Evolutionary conservation across 2,329 filamentous ascomycete genomes (phyloP).

Genomic region (Aspergillus udagawae): DNA sequence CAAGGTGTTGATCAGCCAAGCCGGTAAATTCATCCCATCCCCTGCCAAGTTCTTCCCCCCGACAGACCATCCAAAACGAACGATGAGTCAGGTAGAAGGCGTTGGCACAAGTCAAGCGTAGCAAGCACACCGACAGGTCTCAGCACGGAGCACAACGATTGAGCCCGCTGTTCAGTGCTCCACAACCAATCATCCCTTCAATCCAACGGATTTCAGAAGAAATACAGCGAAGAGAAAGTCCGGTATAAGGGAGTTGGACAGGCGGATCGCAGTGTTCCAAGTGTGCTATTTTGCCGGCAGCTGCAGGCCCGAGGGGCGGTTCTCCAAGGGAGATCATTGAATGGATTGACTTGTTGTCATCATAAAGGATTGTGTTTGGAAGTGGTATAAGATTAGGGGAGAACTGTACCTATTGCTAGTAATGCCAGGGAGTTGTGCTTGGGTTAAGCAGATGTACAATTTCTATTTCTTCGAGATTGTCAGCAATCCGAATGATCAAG

Average conservation of each 20-base stretch:
- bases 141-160: constrained; percentile 18
- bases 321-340: constrained; percentile 49
- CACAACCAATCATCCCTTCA: constrained; percentile 44
- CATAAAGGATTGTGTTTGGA: constrained; percentile 36
- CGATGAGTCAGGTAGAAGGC: constrained; percentile 22
- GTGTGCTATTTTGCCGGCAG: constrained; percentile 12
- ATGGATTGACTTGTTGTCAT: constrained; percentile 63
- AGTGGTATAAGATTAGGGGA: constrained; percentile 4
- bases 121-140: constrained; percentile 18
- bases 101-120: constrained; percentile 35
- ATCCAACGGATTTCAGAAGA: constrained; percentile 6
- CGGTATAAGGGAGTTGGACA: constrained; percentile 42
- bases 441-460: not conserved
- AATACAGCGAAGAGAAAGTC: constrained; percentile 29
- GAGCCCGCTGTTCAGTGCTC: constrained; percentile 27
- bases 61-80: constrained; percentile 37
- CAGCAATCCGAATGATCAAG: constrained; percentile 2
- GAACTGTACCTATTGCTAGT: constrained; percentile 20
- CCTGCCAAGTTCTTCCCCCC: constrained; percentile 29
- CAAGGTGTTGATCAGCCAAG: constrained; percentile 33
- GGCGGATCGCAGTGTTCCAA: constrained; percentile 22
- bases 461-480: constrained; percentile 9
- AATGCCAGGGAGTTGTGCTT: not conserved
- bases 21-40: constrained; percentile 44
- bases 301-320: constrained; percentile 35